Evolutionary conservation across 2,329 filamentous ascomycete species (phyloP), one percentile per base, ranked within the genome.

Genomic region (Penicillium psychrosexuale): DNA sequence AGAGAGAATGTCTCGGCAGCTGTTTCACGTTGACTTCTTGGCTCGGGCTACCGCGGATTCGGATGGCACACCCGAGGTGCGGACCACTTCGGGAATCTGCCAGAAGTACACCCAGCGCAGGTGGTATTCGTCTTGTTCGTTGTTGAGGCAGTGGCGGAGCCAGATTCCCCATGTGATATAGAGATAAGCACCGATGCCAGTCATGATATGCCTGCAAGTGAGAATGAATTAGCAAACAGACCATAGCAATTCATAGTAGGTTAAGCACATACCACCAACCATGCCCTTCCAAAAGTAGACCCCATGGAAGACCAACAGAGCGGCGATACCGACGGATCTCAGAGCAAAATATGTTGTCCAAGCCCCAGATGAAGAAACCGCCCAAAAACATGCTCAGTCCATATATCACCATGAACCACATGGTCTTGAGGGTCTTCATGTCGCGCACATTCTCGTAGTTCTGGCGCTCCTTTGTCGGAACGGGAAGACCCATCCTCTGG

Each of bases 91-190:
- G 5, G 84, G 84, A 58, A 85, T 82, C 7, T 78, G 81, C 63
- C 84, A 79, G 13, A 84, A 61, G 24, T 80, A 82, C 1, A 86
- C 83, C 90, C 90, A 95, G 48, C 82, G 66, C 53, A 94, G 75
- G 63, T 82, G 78, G 67, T 85, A 94, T 66, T 91, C 84, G 39
- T 88, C 82, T 66, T 90, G 88, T 43, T 80, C 80, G 3, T 85
- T 84, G 58, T 91, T 89, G 47, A 94, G 76, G 64, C 89, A 91
- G 59, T 88, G 85, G 38, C 89, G 83, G 17, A 94, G 79, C 87
- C 89, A 93, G 27, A 92, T 85, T 13, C 89, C 87, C 90, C 90
- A 95, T 13, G 85, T 78, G 62, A 95, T 90, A 69, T 93, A 91
- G 68, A 87, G 88, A 72, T 95, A 95, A 15, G 90, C 90, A 69